Evolutionary conservation across 2,329 filamentous ascomycete genomes (phyloP).

Genomic region (Hypoxylon sp.): DNA sequence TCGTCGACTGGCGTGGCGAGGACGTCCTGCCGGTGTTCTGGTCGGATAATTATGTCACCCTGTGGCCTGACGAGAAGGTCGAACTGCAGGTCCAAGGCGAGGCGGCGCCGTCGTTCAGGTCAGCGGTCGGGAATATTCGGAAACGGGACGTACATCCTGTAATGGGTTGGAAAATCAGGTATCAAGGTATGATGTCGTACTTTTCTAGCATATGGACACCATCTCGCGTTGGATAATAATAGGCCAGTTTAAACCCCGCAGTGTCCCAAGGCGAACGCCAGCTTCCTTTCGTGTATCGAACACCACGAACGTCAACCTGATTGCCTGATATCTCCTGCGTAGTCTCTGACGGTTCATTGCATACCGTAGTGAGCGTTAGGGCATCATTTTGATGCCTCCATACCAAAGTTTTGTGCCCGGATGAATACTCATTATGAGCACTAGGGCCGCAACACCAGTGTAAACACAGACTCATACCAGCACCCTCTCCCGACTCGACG

Average conservation of each 20-base stretch:
- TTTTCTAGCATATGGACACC: not conserved
- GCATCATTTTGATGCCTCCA: not conserved
- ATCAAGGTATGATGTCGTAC: not conserved
- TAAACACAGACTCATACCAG: too few species aligned
- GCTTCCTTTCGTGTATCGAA: not conserved
- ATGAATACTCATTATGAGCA: too few species aligned
- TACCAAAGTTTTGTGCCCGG: not conserved
- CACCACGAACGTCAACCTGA: too few species aligned
- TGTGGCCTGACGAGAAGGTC: constrained; percentile 64
- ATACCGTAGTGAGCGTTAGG: not conserved
- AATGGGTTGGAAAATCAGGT: not conserved
- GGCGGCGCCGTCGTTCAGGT: constrained; percentile 40
- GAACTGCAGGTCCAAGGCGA: constrained; percentile 47
- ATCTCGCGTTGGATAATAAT: not conserved
- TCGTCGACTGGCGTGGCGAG: constrained; percentile 53
- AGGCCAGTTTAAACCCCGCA: not conserved
- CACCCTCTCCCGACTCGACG: too few species aligned
- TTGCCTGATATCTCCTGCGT: not conserved
- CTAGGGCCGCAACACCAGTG: too few species aligned
- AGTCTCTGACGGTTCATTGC: not conserved
- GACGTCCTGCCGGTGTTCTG: constrained; percentile 63
- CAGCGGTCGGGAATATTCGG: constrained; percentile 41
- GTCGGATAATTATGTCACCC: constrained; percentile 70
- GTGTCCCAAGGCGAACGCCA: not conserved
- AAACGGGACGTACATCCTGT: constrained; percentile 11